Conservation (phyloP, 148 eudicot genomes). For the Chenopodium suecicum region DNA sequence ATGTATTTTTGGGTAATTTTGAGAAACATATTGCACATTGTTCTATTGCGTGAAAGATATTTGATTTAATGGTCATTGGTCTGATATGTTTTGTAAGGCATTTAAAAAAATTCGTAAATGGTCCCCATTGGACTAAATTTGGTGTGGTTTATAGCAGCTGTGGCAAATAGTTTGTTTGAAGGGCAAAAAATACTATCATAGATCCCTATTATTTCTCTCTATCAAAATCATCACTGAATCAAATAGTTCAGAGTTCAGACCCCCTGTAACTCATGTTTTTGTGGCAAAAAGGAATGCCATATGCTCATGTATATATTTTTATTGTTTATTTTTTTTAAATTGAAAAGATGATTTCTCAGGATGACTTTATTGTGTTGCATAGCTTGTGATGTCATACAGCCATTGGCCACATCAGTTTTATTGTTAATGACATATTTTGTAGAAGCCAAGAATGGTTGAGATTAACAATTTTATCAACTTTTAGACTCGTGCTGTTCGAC, state of each 20-base stretch:
- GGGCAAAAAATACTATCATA: neutral
- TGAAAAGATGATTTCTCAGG: neutral
- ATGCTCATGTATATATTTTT: neutral
- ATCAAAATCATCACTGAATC: neutral
- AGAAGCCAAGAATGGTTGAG: neutral
- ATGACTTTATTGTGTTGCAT: neutral
- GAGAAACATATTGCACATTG: neutral
- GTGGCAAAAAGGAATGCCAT: neutral
- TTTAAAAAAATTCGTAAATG: neutral
- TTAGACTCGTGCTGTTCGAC: constrained; percentile 86
- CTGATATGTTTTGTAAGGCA: neutral
- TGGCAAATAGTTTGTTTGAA: neutral
- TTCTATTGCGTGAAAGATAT: neutral
- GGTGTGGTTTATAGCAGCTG: neutral
- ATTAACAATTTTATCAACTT: constrained; percentile 1
- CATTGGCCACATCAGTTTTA: neutral
- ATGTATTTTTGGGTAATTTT: too few relatives aligned
- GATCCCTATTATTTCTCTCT: neutral
- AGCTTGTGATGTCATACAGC: neutral
- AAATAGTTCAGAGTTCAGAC: neutral
- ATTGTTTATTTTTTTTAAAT: neutral
- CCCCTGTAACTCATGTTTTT: neutral
- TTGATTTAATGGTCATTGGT: neutral
- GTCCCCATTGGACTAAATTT: neutral
- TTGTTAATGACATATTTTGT: neutral